phyloP scores from a whole-genome alignment of 805 yeast species.

The Saturnispora dispora region DNA sequence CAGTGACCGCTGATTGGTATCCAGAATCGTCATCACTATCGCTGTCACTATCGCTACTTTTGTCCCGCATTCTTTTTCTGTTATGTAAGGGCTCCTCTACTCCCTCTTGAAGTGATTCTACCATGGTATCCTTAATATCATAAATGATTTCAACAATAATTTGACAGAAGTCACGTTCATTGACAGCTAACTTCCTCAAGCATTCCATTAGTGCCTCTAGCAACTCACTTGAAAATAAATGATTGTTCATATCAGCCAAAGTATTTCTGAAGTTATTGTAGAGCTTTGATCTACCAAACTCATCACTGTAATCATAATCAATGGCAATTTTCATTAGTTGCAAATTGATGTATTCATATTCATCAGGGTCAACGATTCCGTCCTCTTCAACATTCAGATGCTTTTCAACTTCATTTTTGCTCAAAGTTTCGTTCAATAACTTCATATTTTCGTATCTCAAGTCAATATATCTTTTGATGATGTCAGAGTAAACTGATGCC shows the following conservation, averaged over 20 bases:
- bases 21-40: conserved; percentile 17
- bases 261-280: conserved; percentile 48
- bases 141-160: conserved; percentile 80
- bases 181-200: conserved; percentile 60
- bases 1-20: conserved; percentile 25
- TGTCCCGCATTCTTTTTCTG: conserved; percentile 12
- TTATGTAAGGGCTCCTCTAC: conserved; percentile 3
- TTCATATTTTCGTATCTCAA: conserved; percentile 30
- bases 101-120: conserved; percentile 24
- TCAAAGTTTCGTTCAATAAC: conserved; percentile 10
- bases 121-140: conserved; percentile 66
- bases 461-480: conserved; percentile 47
- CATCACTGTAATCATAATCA: conserved; percentile 80
- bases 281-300: conserved; percentile 78
- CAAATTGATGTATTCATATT: conserved; percentile 62
- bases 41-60: conserved; percentile 19
- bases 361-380: conserved; percentile 40
- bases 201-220: conserved; percentile 53
- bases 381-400: conserved; percentile 13
- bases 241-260: conserved; percentile 41
- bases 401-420: conserved; percentile 18
- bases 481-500: conserved; percentile 56
- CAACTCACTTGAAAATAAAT: conserved; percentile 38
- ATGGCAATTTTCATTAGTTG: conserved; percentile 63
- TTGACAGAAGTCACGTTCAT: conserved; percentile 75